Base-by-base conservation (phyloP, 2,329 filamentous ascomycete genomes). In the Simplicillium sp. region DNA sequence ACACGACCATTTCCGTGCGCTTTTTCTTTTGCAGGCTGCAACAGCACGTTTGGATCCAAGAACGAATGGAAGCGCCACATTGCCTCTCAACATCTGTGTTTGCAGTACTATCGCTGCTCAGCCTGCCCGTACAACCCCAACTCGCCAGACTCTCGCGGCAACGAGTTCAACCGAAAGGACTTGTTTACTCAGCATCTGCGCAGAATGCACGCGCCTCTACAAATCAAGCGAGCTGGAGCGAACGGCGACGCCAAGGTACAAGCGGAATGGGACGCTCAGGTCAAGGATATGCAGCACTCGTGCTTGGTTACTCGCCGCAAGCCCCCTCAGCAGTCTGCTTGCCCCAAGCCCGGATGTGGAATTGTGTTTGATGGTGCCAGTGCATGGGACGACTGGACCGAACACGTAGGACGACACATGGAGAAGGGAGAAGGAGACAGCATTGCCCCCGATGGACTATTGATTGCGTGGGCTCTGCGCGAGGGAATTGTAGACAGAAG, bases 51-150 rank as follows among this genome's bases (percentile, higher is more conserved):
- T 58, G 81, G 82, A 2, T 90, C 86, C 13, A 97, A 96, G 64
- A 96, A 97, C 55, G 90, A 97, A 60, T 98, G 90, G 90, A 97
- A 97, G 61, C 78, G 90, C 3, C 92, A 98, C 55, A 87, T 96
- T 55, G 76, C 80, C 13, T 94, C 87, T 0, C 87, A 96, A 51
- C 92, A 98, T 62, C 73, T 98, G 16, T 82, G 78, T 48, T 57
- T 82, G 14, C 73, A 74, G 37, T 82, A 74, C 49, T 82, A 82
- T 50, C 71, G 78, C 15, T 82, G 78, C 48, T 81, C 78, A 0
- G 66, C 71, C 2, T 82, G 78, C 44, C 71, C 75, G 0, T 25
- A 25, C 20, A 25, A 25, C 20, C 67, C 71, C 43, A 70, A 62
- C 42, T 65, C 66, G 2, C 59, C 63, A 0, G 74, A 78, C 44